phyloP scores from a whole-genome alignment of 2,329 filamentous ascomycete genomes.

The Coniella lustricola region DNA sequence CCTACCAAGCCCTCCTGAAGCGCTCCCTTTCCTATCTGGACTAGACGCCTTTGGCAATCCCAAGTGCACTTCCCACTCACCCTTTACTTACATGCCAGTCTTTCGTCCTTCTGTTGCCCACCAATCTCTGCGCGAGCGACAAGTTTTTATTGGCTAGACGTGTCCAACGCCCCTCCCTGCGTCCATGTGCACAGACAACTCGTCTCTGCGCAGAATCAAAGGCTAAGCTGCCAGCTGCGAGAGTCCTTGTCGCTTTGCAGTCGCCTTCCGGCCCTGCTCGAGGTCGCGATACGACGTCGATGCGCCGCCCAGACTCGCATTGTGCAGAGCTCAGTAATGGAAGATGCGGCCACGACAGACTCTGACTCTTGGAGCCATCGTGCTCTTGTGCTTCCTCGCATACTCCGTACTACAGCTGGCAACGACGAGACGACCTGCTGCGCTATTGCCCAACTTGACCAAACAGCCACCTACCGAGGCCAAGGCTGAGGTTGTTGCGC shows the following conservation, averaged over 20 bases:
- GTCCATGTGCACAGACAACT: too few relatives aligned
- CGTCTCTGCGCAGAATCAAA: too few relatives aligned
- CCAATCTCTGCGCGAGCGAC: too few relatives aligned
- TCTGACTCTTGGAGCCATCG: slow-evolving; percentile 21
- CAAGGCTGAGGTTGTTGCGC: slow-evolving; percentile 11
- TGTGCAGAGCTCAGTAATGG: slow-evolving; percentile 1
- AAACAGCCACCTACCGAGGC: slow-evolving; percentile 11
- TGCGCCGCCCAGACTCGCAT: slow-evolving; percentile 7
- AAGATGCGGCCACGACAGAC: slow-evolving; percentile 27
- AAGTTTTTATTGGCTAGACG: too few relatives aligned
- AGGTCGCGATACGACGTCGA: neutral
- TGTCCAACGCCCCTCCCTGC: too few relatives aligned
- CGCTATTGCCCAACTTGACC: slow-evolving; percentile 1
- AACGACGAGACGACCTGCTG: neutral
- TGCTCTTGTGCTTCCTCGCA: slow-evolving; percentile 24
- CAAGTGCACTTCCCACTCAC: neutral
- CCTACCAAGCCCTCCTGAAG: neutral
- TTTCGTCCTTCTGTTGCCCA: neutral
- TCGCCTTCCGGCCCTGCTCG: neutral
- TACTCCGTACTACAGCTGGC: slow-evolving; percentile 21
- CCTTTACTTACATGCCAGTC: neutral
- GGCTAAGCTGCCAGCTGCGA: neutral
- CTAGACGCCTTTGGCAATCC: neutral
- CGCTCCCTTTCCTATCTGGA: neutral
- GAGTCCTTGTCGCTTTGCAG: neutral